Evolutionary conservation across 2,329 filamentous ascomycete species (phyloP).

Genomic region (Fusarium xyrophilum): DNA sequence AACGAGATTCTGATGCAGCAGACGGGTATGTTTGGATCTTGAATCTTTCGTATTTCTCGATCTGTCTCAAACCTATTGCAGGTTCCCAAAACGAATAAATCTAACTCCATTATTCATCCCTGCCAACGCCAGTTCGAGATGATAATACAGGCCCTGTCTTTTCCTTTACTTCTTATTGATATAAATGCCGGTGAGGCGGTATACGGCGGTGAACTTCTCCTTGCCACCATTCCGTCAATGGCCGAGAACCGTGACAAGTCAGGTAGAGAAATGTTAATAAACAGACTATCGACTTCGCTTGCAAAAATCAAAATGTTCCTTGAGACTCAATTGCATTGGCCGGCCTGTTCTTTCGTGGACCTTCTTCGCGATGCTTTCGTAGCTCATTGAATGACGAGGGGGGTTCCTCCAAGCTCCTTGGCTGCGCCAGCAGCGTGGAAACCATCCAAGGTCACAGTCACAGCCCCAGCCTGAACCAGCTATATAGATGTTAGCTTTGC

Average conservation of each 20-base stretch:
- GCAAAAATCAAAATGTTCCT: conserved; percentile 24
- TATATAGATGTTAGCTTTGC: conserved; percentile 48
- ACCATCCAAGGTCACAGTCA: conserved; percentile 82
- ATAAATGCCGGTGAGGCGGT: neutral
- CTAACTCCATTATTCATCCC: conserved; percentile 34
- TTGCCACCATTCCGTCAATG: neutral
- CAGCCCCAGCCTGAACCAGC: conserved; percentile 93
- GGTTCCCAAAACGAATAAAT: conserved; percentile 17
- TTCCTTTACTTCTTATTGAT: conserved; percentile 10
- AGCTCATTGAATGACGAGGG: conserved; percentile 34
- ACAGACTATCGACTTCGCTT: conserved; percentile 26
- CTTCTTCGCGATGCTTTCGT: neutral
- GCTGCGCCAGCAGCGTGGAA: conserved; percentile 68
- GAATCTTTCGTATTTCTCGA: conserved; percentile 18
- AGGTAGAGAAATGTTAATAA: conserved; percentile 8
- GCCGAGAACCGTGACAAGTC: neutral
- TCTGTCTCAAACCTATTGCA: conserved; percentile 27
- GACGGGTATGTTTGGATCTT: conserved; percentile 17
- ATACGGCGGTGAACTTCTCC: neutral
- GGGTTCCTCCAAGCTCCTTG: conserved; percentile 45
- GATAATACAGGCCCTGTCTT: conserved; percentile 31
- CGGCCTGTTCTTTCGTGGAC: neutral
- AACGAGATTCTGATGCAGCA: conserved; percentile 18
- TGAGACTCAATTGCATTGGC: neutral
- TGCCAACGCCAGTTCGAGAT: conserved; percentile 37